Evolutionary conservation across 768 basidiomycete genomes (phyloP).

Genomic region (Termitomyces titanicus): DNA sequence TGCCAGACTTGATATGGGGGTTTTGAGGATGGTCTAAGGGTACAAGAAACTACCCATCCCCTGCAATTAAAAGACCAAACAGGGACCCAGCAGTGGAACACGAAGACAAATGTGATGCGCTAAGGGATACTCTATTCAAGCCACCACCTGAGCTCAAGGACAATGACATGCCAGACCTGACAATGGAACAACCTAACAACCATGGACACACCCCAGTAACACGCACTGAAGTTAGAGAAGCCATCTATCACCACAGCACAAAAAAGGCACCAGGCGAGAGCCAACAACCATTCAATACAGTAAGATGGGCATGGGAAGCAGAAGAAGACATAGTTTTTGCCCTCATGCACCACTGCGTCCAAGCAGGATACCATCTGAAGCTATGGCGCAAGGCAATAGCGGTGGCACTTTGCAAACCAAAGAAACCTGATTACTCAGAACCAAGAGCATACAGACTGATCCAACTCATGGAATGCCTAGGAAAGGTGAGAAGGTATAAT

Average conservation of each 20-base stretch:
- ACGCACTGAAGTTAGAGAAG: neutral
- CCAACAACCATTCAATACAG: neutral
- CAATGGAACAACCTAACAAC: neutral
- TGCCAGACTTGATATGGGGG: constrained; percentile 19
- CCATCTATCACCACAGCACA: neutral
- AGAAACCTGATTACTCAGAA: constrained; percentile 32
- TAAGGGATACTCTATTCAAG: neutral
- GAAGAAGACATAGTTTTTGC: neutral
- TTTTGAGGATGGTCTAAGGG: constrained; percentile 22
- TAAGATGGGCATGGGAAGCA: neutral
- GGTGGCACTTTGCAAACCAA: constrained; percentile 29
- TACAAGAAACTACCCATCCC: constrained; percentile 20
- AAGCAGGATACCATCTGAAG: constrained; percentile 3
- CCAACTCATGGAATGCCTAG: constrained; percentile 29
- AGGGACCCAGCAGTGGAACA: neutral
- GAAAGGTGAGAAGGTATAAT: constrained; percentile 29
- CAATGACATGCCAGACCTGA: neutral
- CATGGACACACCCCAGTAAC: constrained; percentile 6
- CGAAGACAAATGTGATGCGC: constrained; percentile 3
- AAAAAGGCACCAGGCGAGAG: constrained; percentile 4
- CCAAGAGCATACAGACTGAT: constrained; percentile 31
- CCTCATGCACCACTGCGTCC: neutral
- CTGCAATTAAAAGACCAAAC: constrained; percentile 14
- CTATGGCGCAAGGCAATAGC: constrained; percentile 25
- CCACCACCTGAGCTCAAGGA: neutral